These are phyloP conservation scores for Stachybotrys echinatus DNA, from an alignment of 2,329 filamentous ascomycete species.

Conservation along the genomic window DNA sequence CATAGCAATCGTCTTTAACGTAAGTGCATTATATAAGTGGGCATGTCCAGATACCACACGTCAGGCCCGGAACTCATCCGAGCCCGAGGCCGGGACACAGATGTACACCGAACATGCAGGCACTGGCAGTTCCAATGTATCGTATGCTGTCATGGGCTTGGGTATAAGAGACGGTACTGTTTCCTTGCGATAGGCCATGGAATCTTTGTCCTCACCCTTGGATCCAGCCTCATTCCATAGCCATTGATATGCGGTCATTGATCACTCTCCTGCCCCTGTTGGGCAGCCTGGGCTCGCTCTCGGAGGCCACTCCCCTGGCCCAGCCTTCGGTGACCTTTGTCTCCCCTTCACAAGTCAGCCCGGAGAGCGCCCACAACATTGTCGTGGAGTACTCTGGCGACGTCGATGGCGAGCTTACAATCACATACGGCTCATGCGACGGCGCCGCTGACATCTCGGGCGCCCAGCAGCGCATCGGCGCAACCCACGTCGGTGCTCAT, in stretches of 20 bases:
- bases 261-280: constrained; percentile 3
- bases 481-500: constrained; percentile 14
- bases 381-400: constrained; percentile 11
- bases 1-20: too few relatives aligned
- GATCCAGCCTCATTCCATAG: too few relatives aligned
- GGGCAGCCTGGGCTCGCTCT: neutral
- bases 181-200: too few relatives aligned
- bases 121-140: too few relatives aligned
- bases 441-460: neutral
- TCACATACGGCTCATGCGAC: constrained; percentile 13
- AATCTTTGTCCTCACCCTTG: too few relatives aligned
- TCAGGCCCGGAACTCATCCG: too few relatives aligned
- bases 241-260: neutral
- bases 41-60: too few relatives aligned
- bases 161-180: too few relatives aligned
- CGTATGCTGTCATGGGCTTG: too few relatives aligned
- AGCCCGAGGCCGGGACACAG: too few relatives aligned
- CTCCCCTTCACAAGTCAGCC: constrained; percentile 6
- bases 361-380: constrained; percentile 13
- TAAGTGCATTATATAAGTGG: too few relatives aligned
- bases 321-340: constrained; percentile 4
- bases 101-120: too few relatives aligned
- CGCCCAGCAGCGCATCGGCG: constrained; percentile 11
- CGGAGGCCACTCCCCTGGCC: neutral
- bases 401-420: constrained; percentile 11